Conservation (phyloP, 2,329 filamentous ascomycete genomes). For the Fusarium longipes region DNA sequence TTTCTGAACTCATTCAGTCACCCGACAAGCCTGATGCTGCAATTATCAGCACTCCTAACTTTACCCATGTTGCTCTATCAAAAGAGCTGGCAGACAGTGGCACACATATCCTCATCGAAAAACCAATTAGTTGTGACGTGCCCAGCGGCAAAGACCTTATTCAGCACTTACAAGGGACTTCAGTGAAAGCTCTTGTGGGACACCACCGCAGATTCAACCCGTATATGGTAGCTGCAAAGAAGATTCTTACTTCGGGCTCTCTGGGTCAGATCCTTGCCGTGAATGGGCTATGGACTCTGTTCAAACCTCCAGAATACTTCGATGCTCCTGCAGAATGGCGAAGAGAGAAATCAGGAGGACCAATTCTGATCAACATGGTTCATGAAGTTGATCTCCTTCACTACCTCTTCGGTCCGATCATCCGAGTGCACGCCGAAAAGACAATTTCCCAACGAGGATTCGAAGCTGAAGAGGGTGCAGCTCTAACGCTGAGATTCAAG, state of each 20-base stretch:
- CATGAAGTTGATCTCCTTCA: slow-evolving; percentile 70
- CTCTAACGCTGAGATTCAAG: slow-evolving; percentile 63
- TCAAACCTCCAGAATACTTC: slow-evolving; percentile 65
- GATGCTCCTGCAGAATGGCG: slow-evolving; percentile 61
- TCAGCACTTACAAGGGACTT: slow-evolving; percentile 39
- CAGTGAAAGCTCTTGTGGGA: slow-evolving; percentile 63
- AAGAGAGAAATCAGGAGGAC: slow-evolving; percentile 56
- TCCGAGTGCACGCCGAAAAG: slow-evolving; percentile 62
- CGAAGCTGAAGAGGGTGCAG: slow-evolving; percentile 67
- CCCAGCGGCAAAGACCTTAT: slow-evolving; percentile 51
- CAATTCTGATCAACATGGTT: slow-evolving; percentile 68
- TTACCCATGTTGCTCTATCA: slow-evolving; percentile 64
- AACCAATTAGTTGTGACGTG: slow-evolving; percentile 62
- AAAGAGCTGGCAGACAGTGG: slow-evolving; percentile 59
- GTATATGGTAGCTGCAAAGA: slow-evolving; percentile 62
- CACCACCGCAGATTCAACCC: slow-evolving; percentile 71
- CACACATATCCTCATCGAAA: slow-evolving; percentile 68
- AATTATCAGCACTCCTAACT: slow-evolving; percentile 69
- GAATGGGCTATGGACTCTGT: slow-evolving; percentile 65
- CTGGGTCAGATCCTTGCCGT: slow-evolving; percentile 64
- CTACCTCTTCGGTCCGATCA: slow-evolving; percentile 65
- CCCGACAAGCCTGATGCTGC: slow-evolving; percentile 61
- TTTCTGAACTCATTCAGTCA: slow-evolving; percentile 57
- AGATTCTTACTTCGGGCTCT: slow-evolving; percentile 52
- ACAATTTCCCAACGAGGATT: slow-evolving; percentile 57